Evolutionary conservation across 2,329 filamentous ascomycete species (phyloP).

Genomic region (Boeremia exigua): DNA sequence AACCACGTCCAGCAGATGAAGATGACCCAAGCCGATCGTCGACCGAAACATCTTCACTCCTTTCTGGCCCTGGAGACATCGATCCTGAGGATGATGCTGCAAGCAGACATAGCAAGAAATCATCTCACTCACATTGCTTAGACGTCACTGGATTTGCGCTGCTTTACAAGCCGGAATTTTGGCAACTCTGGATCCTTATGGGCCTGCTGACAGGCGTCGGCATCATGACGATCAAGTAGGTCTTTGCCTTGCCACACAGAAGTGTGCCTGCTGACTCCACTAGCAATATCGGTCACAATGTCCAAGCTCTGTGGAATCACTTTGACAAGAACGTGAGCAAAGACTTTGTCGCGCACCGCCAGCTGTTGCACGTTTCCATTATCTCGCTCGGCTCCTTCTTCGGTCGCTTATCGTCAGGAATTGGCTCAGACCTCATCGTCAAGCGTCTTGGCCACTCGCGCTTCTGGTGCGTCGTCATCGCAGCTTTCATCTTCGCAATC

Average conservation of each 20-base stretch:
- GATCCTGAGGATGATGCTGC: conserved; percentile 53
- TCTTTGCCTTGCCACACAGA: conserved; percentile 16
- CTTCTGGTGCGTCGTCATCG: conserved; percentile 87
- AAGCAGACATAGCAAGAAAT: conserved; percentile 62
- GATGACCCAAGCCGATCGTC: conserved; percentile 52
- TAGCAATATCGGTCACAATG: conserved; percentile 93
- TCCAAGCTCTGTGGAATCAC: conserved; percentile 85
- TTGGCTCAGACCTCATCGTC: conserved; percentile 89
- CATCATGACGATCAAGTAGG: conserved; percentile 98
- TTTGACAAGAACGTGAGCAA: conserved; percentile 76
- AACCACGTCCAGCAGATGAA: conserved; percentile 44
- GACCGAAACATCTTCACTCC: conserved; percentile 81
- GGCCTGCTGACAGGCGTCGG: conserved; percentile 91
- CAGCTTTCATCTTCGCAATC: conserved; percentile 76
- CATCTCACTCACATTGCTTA: conserved; percentile 77
- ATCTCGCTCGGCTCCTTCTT: conserved; percentile 87
- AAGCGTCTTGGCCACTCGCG: conserved; percentile 80
- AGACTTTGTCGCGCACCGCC: conserved; percentile 77
- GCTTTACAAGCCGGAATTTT: conserved; percentile 78
- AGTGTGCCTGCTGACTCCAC: not conserved
- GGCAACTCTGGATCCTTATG: conserved; percentile 88
- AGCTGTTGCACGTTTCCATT: conserved; percentile 92
- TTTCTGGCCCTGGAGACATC: conserved; percentile 69
- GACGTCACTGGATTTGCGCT: conserved; percentile 88
- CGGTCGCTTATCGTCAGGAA: conserved; percentile 74